A percentile compares a stretch with the other conserved stretches of the same genome.
Conservation (phyloP, 257 asterid species). For the Solanum okadae region DNA sequence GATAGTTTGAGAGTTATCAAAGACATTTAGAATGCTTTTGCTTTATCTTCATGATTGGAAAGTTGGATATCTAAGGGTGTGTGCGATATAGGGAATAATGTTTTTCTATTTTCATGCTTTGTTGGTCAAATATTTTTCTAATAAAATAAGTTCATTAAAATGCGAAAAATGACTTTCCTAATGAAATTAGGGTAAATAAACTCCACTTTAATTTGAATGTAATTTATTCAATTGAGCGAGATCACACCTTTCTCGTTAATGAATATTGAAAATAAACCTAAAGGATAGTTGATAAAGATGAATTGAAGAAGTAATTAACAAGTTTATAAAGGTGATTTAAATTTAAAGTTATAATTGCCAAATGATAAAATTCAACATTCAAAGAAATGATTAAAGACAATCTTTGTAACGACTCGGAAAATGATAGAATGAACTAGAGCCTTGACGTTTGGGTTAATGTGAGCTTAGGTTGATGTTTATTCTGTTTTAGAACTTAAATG, state of each 20-base stretch:
- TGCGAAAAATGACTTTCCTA: not conserved
- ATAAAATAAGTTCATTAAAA: too few relatives aligned
- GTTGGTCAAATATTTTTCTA: not conserved
- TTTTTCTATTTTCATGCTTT: too few relatives aligned
- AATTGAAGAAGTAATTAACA: not conserved
- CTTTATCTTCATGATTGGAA: not conserved
- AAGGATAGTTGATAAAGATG: not conserved
- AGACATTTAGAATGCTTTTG: not conserved
- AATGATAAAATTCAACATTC: too few relatives aligned
- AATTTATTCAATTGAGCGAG: not conserved
- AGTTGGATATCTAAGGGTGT: not conserved
- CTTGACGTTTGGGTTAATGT: too few relatives aligned
- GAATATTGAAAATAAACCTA: not conserved
- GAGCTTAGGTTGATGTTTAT: too few relatives aligned
- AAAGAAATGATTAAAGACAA: not conserved
- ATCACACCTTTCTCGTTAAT: not conserved
- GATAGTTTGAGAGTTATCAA: too few relatives aligned
- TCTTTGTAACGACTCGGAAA: too few relatives aligned
- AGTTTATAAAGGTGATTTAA: not conserved
- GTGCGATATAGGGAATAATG: too few relatives aligned
- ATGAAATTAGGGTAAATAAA: not conserved
- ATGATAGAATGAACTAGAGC: too few relatives aligned
- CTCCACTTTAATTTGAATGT: not conserved
- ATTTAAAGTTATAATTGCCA: not conserved
- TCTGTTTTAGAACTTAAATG: too few relatives aligned